phyloP scores from a whole-genome alignment of 441 rosid genomes.

The Pelargonium myrrhifolium region DNA sequence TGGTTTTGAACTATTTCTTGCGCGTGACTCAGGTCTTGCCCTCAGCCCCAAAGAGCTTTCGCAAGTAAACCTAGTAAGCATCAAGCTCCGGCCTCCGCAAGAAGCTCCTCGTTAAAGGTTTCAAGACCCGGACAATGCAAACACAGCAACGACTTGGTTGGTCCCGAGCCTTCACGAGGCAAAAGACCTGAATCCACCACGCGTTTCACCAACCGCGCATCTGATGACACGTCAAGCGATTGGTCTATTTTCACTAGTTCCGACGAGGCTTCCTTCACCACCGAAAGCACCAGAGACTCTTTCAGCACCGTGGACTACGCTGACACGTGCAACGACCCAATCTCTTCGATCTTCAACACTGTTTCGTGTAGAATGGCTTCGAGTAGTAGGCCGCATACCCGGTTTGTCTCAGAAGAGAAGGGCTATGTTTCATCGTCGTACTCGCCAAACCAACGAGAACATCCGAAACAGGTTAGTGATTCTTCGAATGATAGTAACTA shows the following conservation, averaged over 20 bases:
- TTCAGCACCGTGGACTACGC: slow-evolving; percentile 62
- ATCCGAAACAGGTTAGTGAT: slow-evolving; percentile 19
- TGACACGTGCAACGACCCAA: slow-evolving; percentile 49
- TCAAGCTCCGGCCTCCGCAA: slow-evolving; percentile 25
- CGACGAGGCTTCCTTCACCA: slow-evolving; percentile 84
- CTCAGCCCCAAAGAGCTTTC: slow-evolving; percentile 47
- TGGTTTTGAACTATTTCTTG: not conserved
- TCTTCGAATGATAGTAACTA: slow-evolving; percentile 22
- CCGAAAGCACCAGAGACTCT: slow-evolving; percentile 81
- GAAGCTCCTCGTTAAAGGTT: slow-evolving; percentile 25
- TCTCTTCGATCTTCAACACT: slow-evolving; percentile 48
- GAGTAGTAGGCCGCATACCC: slow-evolving; percentile 37
- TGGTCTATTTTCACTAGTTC: slow-evolving; percentile 87
- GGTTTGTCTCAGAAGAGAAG: slow-evolving; percentile 43
- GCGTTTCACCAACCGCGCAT: slow-evolving; percentile 10
- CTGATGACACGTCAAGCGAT: slow-evolving; percentile 50
- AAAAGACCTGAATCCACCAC: slow-evolving; percentile 18
- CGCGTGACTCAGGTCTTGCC: slow-evolving; percentile 40
- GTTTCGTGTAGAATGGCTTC: slow-evolving; percentile 54
- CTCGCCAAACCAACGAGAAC: slow-evolving; percentile 26
- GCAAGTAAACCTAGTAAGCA: slow-evolving; percentile 28
- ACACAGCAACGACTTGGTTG: slow-evolving; percentile 22
- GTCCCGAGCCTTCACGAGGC: slow-evolving; percentile 20
- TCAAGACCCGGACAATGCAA: slow-evolving; percentile 37
- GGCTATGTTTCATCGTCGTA: slow-evolving; percentile 40